Conservation (phyloP, 495 filamentous ascomycete species). For the Xylaria longipes region DNA sequence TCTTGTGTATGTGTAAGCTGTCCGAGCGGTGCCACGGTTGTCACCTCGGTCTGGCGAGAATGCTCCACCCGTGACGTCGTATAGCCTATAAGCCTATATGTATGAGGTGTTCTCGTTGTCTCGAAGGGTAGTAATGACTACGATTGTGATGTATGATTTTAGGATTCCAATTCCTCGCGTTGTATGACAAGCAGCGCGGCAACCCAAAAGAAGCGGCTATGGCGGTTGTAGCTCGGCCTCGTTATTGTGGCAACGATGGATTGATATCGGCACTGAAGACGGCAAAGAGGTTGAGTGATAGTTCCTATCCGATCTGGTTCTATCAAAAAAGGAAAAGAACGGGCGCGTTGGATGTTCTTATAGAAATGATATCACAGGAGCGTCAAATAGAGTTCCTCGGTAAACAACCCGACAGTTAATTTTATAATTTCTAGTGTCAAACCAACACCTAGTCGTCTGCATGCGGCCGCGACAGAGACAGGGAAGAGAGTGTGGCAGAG, state of each 20-base stretch:
- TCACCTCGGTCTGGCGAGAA: not conserved
- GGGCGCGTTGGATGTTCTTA: not conserved
- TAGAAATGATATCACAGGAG: slow-evolving; percentile 1
- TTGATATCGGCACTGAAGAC: not conserved
- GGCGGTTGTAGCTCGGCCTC: not conserved
- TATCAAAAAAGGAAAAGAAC: not conserved
- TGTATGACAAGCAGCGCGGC: not conserved
- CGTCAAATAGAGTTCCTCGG: not conserved
- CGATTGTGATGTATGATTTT: not conserved
- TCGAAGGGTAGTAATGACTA: not conserved
- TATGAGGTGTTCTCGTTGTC: not conserved
- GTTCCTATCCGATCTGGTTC: not conserved
- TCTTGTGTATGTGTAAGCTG: not conserved
- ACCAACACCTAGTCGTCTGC: not conserved
- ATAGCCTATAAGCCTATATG: not conserved
- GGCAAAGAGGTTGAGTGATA: not conserved
- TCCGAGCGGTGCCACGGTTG: not conserved
- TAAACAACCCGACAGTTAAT: not conserved
- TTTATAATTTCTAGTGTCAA: not conserved
- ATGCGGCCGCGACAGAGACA: not conserved
- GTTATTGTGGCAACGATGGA: not conserved
- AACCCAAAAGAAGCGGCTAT: not conserved
- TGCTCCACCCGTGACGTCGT: not conserved
- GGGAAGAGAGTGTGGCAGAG: not conserved
- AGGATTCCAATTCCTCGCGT: not conserved